Evolutionary conservation across 768 basidiomycete genomes (phyloP).

Genomic region (Pholiota conissans): DNA sequence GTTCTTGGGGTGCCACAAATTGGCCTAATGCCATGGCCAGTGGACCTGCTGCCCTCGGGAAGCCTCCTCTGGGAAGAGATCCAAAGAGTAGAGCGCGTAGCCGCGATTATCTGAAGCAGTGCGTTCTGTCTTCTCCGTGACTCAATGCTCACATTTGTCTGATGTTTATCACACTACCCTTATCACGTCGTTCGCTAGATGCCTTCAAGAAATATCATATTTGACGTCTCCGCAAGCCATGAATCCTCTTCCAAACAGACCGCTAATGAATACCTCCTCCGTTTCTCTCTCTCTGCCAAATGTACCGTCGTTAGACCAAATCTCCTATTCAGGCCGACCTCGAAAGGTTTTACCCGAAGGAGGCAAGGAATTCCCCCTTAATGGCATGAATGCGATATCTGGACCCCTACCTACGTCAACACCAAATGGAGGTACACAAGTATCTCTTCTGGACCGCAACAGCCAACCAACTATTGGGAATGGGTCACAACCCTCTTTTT

Average conservation of each 20-base stretch:
- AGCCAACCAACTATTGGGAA: conserved; percentile 42
- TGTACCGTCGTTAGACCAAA: conserved; percentile 71
- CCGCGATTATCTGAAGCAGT: conserved; percentile 97
- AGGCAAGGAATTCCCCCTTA: conserved; percentile 69
- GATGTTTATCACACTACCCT: background rate
- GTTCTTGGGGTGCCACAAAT: conserved; percentile 56
- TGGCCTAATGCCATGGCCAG: conserved; percentile 46
- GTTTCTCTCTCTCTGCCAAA: conserved; percentile 69
- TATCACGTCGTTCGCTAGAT: conserved; percentile 44
- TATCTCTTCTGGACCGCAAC: conserved; percentile 51
- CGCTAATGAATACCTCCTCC: conserved; percentile 65
- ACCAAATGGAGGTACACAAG: conserved; percentile 37
- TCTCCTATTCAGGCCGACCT: conserved; percentile 76
- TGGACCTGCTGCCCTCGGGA: conserved; percentile 54
- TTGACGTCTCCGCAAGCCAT: conserved; percentile 95
- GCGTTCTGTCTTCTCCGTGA: conserved; percentile 30
- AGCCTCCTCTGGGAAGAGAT: conserved; percentile 80
- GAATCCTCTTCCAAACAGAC: conserved; percentile 92
- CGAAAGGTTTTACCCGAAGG: conserved; percentile 79
- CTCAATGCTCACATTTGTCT: background rate
- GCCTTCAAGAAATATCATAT: conserved; percentile 97
- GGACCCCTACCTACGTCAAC: conserved; percentile 51
- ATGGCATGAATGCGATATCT: conserved; percentile 56
- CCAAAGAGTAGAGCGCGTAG: conserved; percentile 95
- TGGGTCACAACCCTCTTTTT: conserved; percentile 33